Evolutionary conservation across 2,329 filamentous ascomycete species (phyloP), one percentile per base, ranked within the genome.

Genomic region (Alternaria gaisen): DNA sequence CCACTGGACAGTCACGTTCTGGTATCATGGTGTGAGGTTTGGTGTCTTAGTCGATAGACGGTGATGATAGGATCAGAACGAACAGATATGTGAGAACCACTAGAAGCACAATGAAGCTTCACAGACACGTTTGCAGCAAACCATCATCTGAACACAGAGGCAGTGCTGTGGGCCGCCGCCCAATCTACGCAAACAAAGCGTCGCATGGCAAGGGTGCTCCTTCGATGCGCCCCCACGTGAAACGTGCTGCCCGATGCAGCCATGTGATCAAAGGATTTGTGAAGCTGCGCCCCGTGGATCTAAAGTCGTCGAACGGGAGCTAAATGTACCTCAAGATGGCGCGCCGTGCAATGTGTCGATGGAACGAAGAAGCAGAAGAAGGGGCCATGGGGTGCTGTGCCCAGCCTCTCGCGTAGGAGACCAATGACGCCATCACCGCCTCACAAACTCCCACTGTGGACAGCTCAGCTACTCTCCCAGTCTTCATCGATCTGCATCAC

Each of bases 101-200:
- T 14, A 52, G 16, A 24, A 32, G 40, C 20, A 46, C 52, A 34
- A 41, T 28, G 11, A 60, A 46, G 38, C 47, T 8, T 20, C 16
- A 51, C 26, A 30, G 46, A 34, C 47, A 57, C 40, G 48, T 60
- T 55, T 58, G 53, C 53, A 52, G 32, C 46, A 56, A 40, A 46
- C 26, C 20, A n/a, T 57, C 11, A 40, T 40, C 40, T 14, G 34
- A 42, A 30, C 42, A 41, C 22, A 53, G 20, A 48, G 22, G 44
- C 40, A 59, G 40, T 54, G 40, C 51, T 48, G 40, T 34, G 16
- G 26, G 26, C 22, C 48, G 36, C 55, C 64, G 54, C 38, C 36
- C 50, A 42, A 18, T 42, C 60, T 60, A 58, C 51, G 57, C 60
- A 58, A 68, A 66, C 64, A 67, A 68, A 68, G 64, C 42, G 30